phyloP scores from a whole-genome alignment of 257 asterid species.

The Pogostemon cablin region DNA sequence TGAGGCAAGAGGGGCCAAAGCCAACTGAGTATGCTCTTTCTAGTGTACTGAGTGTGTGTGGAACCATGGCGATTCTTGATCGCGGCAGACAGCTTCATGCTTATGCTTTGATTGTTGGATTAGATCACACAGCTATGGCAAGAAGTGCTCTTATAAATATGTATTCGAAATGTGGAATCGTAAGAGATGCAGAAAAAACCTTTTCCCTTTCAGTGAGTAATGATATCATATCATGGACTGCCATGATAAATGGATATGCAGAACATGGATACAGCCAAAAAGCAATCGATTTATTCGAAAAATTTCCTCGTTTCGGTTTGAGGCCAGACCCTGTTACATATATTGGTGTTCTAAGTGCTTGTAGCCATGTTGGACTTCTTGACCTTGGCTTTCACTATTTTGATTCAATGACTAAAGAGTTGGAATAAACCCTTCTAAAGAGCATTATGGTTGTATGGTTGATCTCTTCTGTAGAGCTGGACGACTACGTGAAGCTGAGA shows the following conservation, averaged over 20 bases:
- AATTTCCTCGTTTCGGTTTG: slow-evolving; percentile 48
- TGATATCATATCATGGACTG: slow-evolving; percentile 85
- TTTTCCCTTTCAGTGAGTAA: slow-evolving; percentile 47
- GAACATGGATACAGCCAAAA: slow-evolving; percentile 82
- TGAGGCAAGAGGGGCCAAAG: slow-evolving; percentile 82
- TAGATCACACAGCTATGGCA: slow-evolving; percentile 58
- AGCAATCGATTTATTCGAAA: slow-evolving; percentile 78
- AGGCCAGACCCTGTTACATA: slow-evolving; percentile 79
- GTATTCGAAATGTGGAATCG: slow-evolving; percentile 89
- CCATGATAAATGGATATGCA: slow-evolving; percentile 91
- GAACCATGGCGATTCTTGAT: slow-evolving; percentile 76
- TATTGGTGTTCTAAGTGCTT: slow-evolving; percentile 82
- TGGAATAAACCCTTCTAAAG: slow-evolving; percentile 61
- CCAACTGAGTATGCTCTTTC: slow-evolving; percentile 86
- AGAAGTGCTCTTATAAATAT: slow-evolving; percentile 67
- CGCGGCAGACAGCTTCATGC: slow-evolving; percentile 87
- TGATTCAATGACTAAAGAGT: slow-evolving; percentile 57
- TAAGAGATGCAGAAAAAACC: slow-evolving; percentile 57
- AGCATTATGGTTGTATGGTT: slow-evolving; percentile 93
- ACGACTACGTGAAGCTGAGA: slow-evolving; percentile 65
- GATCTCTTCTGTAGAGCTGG: slow-evolving; percentile 95
- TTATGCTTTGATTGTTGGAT: slow-evolving; percentile 61
- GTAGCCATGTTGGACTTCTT: slow-evolving; percentile 78
- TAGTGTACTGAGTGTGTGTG: slow-evolving; percentile 74
- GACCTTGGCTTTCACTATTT: slow-evolving; percentile 78